These are phyloP conservation scores for Ceratocystis cacaofunesta DNA, from an alignment of 2,329 filamentous ascomycete genomes.

Conservation along the genomic window DNA sequence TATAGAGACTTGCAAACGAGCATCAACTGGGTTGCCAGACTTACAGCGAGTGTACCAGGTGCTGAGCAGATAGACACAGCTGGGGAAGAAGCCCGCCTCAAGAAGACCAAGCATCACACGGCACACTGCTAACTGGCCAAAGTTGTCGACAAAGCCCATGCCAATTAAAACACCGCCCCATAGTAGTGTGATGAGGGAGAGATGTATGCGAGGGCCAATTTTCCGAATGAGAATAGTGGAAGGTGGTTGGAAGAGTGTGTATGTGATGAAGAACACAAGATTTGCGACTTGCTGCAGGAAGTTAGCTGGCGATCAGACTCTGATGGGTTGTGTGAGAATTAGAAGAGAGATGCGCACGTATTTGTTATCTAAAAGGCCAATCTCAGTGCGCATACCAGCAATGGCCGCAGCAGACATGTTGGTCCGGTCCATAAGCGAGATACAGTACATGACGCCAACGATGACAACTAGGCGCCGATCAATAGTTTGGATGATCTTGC, in stretches of 20 bases:
- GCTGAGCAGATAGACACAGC: slow-evolving; percentile 55
- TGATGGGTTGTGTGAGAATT: background rate
- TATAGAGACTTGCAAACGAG: background rate
- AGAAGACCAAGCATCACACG: slow-evolving; percentile 47
- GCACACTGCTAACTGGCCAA: slow-evolving; percentile 37
- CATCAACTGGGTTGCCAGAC: slow-evolving; percentile 18
- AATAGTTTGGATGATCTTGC: slow-evolving; percentile 51
- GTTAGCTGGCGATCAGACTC: background rate
- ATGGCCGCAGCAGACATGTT: slow-evolving; percentile 61
- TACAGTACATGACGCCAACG: slow-evolving; percentile 54
- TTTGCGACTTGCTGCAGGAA: slow-evolving; percentile 36
- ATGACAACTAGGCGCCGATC: slow-evolving; percentile 50
- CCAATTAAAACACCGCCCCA: slow-evolving; percentile 51
- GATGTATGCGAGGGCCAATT: slow-evolving; percentile 45
- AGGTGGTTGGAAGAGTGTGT: slow-evolving; percentile 56
- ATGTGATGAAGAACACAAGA: slow-evolving; percentile 60
- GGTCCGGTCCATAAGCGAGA: slow-evolving; percentile 64
- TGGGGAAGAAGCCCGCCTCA: slow-evolving; percentile 59
- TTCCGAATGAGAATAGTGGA: slow-evolving; percentile 54
- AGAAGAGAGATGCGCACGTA: slow-evolving; percentile 26
- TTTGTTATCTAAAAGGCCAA: slow-evolving; percentile 32
- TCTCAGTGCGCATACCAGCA: slow-evolving; percentile 43
- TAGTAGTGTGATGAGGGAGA: slow-evolving; percentile 37
- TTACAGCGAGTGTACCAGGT: slow-evolving; percentile 57
- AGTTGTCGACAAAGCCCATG: slow-evolving; percentile 46